Base-by-base conservation (phyloP, 768 basidiomycete genomes). In the Tylopilus cervinicoccineus region DNA sequence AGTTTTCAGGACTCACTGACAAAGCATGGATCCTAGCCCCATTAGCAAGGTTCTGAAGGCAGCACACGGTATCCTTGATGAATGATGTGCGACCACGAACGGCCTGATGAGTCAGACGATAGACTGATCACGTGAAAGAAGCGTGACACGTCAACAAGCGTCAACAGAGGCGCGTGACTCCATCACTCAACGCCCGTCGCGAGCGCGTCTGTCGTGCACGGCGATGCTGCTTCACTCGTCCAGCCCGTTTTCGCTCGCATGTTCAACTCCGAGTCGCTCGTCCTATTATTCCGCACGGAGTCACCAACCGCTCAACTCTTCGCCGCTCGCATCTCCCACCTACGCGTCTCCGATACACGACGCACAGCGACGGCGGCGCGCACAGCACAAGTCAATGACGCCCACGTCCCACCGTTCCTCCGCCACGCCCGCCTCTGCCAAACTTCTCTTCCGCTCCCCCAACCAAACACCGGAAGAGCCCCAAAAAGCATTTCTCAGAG, bases 401-500 rank as follows among this genome's bases (percentile, higher is more conserved):
- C 55, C 72, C 6, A 23, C 62, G 9, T 56, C 63, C 0, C 56
- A 57, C 16, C 69, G 58, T 17, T 28, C 48, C 0, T 54, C 65
- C 5, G 40, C 50, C 20, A 36, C 53, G 5, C 47, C 42, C 10
- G 1, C 38, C 2, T 52, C 45, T 16, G 45, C 52, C 3, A 52
- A 58, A 13, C 49, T 52, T 4, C 53, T 59, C 20, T 64, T 58
- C 33, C 43, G 51, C 26, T 5, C n/a, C 13, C 42, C 40, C 5
- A 53, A 13, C 14, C 57, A 58, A 40, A 44, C 58, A 1, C 53
- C 64, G 2, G 75, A 76, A 45, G 74, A 78, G 16, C 68, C 81
- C 0, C 76, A 80, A 47, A 81, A 77, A 34, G 55, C 67, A 5
- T 76, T 87, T 39, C 62, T 88, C 40, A 68, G 81, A 23, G 80